Conservation (phyloP, 2,329 filamentous ascomycete genomes). For the Cryphonectria japonica region DNA sequence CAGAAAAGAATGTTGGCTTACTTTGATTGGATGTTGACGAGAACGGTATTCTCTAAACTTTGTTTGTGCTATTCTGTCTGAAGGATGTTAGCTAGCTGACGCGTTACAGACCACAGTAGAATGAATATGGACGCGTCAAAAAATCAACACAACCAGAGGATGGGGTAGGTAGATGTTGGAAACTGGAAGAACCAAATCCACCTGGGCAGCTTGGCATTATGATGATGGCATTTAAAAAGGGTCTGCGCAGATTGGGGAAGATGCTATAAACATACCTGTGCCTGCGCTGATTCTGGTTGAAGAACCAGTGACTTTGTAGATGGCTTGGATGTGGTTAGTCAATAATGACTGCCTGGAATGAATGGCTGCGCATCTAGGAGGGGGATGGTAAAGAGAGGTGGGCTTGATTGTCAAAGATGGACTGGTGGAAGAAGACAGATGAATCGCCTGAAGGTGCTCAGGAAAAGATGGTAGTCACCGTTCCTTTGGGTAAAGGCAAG, state of each 20-base stretch:
- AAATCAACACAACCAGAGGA: background rate
- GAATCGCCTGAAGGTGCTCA: background rate
- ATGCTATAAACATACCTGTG: background rate
- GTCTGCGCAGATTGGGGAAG: background rate
- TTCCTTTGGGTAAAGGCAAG: background rate
- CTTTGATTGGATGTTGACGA: background rate
- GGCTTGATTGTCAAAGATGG: background rate
- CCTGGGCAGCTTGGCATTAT: background rate
- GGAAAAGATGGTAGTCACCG: background rate
- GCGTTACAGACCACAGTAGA: background rate
- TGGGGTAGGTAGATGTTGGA: background rate
- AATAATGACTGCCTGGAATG: background rate
- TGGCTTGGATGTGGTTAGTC: background rate
- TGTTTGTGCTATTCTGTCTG: background rate
- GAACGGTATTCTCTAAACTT: background rate
- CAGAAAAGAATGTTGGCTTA: background rate
- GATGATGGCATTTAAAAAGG: background rate
- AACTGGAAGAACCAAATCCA: background rate
- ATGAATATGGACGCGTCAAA: background rate
- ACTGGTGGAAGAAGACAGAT: background rate
- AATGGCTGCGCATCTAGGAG: background rate
- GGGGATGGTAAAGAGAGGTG: background rate
- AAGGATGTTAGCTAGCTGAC: background rate
- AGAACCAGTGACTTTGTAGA: background rate
- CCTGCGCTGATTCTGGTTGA: background rate